Percentiles rank a stretch among this genome's conserved stretches.
These are phyloP conservation scores for Termitomyces sp. DNA, from an alignment of 768 basidiomycete species.

Conservation along the genomic window DNA sequence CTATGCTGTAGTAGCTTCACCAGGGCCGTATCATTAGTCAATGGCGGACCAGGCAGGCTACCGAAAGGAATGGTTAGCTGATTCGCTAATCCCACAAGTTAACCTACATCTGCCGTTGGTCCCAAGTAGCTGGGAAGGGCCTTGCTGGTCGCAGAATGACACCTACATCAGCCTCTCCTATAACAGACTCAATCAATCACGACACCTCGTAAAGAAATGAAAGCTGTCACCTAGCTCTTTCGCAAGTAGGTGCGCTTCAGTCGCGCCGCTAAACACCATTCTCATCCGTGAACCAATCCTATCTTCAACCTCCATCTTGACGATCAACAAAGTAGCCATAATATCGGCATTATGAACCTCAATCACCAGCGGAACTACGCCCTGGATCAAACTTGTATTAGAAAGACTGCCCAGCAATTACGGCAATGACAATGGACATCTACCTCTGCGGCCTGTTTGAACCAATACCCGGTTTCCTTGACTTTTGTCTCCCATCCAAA, in stretches of 20 bases:
- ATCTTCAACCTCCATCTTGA: conserved; percentile 65
- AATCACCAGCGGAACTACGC: conserved; percentile 60
- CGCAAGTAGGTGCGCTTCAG: conserved; percentile 63
- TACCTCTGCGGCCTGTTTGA: conserved; percentile 53
- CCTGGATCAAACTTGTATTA: conserved; percentile 27
- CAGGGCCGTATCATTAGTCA: conserved; percentile 58
- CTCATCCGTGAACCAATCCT: conserved; percentile 51
- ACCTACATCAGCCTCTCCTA: conserved; percentile 43
- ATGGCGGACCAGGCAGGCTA: conserved; percentile 70
- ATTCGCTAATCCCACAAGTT: not conserved
- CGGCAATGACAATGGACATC: conserved; percentile 1
- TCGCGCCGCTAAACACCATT: conserved; percentile 57
- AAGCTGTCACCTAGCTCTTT: conserved; percentile 47
- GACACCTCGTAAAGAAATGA: not conserved
- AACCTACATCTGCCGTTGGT: conserved; percentile 56
- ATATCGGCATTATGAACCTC: conserved; percentile 66
- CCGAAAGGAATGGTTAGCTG: conserved; percentile 5
- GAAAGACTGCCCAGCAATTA: not conserved
- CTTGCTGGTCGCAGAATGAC: conserved; percentile 51
- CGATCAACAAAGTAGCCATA: conserved; percentile 61
- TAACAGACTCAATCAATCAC: not conserved
- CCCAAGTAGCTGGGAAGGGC: conserved; percentile 72
- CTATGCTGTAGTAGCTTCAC: conserved; percentile 58
- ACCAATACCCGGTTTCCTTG: conserved; percentile 47
- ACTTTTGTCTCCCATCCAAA: conserved; percentile 43